Evolutionary conservation across 257 asterid genomes (phyloP).

Genomic region (Solanum piurae): DNA sequence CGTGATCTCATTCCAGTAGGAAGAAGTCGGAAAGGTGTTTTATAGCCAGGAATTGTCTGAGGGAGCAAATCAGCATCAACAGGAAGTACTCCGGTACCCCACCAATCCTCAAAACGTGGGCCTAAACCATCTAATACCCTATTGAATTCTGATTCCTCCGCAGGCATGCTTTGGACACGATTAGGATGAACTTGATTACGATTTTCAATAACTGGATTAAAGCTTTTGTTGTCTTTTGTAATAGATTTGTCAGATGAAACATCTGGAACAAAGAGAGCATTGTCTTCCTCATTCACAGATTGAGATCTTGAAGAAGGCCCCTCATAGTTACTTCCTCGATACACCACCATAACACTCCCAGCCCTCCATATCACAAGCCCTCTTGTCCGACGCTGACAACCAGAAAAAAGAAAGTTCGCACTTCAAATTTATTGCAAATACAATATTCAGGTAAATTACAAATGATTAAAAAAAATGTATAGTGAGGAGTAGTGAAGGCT

Average conservation of each 20-base stretch:
- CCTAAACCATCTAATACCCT: conserved; percentile 76
- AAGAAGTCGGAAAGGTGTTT: conserved; percentile 91
- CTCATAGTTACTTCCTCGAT: conserved; percentile 75
- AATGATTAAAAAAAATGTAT: not conserved
- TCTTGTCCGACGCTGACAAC: conserved; percentile 81
- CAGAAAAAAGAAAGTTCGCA: not conserved
- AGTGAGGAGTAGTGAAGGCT: not conserved
- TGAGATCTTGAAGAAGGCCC: conserved; percentile 60
- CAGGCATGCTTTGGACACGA: conserved; percentile 37
- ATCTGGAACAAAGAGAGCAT: conserved; percentile 58
- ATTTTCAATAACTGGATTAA: conserved; percentile 28
- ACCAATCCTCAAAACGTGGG: conserved; percentile 96
- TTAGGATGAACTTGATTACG: conserved; percentile 17
- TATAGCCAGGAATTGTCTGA: conserved; percentile 73
- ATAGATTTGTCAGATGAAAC: conserved; percentile 37
- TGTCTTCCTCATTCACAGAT: conserved; percentile 32
- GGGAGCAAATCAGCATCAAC: conserved; percentile 98
- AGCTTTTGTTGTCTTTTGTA: conserved; percentile 15
- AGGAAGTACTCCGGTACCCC: conserved; percentile 99
- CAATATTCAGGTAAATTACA: not conserved
- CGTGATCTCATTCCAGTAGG: conserved; percentile 88
- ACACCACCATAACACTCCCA: conserved; percentile 97
- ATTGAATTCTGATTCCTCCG: conserved; percentile 66
- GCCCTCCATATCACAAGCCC: conserved; percentile 96
- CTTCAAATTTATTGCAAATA: not conserved